Evolutionary conservation across 148 eudicot species (phyloP), one percentile per base, ranked within the genome.

Genomic region (Amaranthus cruentus): DNA sequence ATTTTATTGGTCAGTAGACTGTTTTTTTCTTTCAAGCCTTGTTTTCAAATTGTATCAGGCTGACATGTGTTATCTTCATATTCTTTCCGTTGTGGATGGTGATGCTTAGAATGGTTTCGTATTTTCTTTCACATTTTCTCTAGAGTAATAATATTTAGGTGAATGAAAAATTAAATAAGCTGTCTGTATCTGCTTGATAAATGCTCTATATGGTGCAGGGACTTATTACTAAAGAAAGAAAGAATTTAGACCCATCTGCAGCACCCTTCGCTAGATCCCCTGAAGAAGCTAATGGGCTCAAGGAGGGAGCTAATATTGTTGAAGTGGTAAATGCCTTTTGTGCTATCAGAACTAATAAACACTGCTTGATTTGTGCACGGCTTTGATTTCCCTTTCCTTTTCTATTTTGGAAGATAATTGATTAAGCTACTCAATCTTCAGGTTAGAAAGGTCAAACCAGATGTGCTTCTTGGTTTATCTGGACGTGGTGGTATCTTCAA

Each of bases 381-480:
- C 70, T n/a, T 50, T 67, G 46, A 46, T 59, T 9, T 57, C 56
- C 69, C 28, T 7, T 67, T 53, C 73, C 56, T 72, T 56, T 48
- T 28, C 38, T 28, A 28, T 28, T 28, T 28, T 28, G 38, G 38
- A 42, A 69, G 58, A 61, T 48, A 65, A n/a, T 71, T 77, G 68
- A 75, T 76, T 75, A 63, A 55, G 44, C 49, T 14, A 38, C 48
- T 14, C 62, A 52, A 59, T 75, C 13, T 81, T 66, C 88, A 92
- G 97, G 97, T 95, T 68, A 90, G 78, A 49, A 92, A 92, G 82
- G 96, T 92, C 73, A 95, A 95, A 86, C 99, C 97, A 57, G 88
- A 95, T 75, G 97, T 95, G 80, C 94, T 95, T 82, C 94, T 92
- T 81, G 99, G 99, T 79, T 83, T 95, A 80, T 95, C 99, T 69